Base-by-base conservation (phyloP, 441 rosid species). In the Erysimum cheiri region DNA sequence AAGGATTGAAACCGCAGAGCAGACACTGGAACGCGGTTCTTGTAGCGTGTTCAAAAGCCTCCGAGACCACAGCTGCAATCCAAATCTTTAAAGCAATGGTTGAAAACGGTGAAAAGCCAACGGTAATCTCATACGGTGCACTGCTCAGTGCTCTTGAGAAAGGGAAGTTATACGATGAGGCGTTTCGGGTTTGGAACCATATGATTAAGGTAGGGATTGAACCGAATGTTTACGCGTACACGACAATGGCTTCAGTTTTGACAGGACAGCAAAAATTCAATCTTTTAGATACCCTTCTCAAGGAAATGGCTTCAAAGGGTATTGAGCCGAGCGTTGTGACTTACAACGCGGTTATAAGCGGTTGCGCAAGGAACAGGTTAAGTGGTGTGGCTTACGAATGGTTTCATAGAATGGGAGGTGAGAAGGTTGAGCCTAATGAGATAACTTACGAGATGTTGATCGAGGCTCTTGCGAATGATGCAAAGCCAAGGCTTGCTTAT, bases 21-120 rank as follows among this genome's bases (percentile, higher is more conserved):
- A 83, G 81, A 65, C 86, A 89, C 48, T 91, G 95, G 95, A 87
- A 91, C 37, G 85, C 92, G 1, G 97, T 91, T 80, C 95, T 93
- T 44, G 80, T 89, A 29, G 93, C 97, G 5, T 93, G 97, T 70
- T 89, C 95, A 33, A 93, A 88, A 79, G 89, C 98, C 44, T 83
- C 91, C 0, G 96, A 91, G 83, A 78, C 90, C 54, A 50, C 83
- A 5, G 88, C 95, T 48, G 93, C 92, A 0, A 84, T 89, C 59
- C 89, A 88, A 78, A 85, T 93, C 69, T 91, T 93, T 68, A 83
- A 73, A 74, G 84, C 85, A 72, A 88, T 93, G 97, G 81, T 93
- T 26, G 97, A 88, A 43, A 85, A 82, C 48, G 96, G 97, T 7
- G 88, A 89, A 76, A 91, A 85, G 77, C 97, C 95, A 8, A 91